A percentile compares a stretch with the other conserved stretches of the same genome.
phyloP scores from a whole-genome alignment of 805 yeast species.

The Wickerhamomyces chambardii region DNA sequence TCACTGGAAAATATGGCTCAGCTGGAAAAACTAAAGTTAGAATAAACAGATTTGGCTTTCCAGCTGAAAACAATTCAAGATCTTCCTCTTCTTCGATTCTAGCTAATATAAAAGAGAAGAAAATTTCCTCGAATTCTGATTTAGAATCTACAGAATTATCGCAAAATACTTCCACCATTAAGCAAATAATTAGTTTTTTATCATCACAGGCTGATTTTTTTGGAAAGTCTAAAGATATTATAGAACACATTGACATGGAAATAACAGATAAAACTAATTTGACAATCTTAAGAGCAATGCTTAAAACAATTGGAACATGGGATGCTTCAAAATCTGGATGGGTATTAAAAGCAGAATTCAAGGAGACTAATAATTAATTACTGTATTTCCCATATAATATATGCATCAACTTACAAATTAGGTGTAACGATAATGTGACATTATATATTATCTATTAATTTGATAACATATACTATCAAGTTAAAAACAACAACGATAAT shows the following conservation, averaged over 20 bases:
- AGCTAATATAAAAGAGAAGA: no score
- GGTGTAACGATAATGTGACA: no score
- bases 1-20: constrained; percentile 89
- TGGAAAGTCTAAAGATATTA: constrained; percentile 42
- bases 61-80: constrained; percentile 11
- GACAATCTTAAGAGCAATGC: constrained; percentile 54
- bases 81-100: constrained; percentile 37
- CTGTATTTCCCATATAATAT: no score
- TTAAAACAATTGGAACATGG: constrained; percentile 65
- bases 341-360: constrained; percentile 51
- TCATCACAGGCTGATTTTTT: no score
- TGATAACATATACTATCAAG: no score
- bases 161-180: no score
- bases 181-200: no score
- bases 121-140: no score
- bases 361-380: constrained; percentile 2
- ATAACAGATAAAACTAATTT: constrained; percentile 45
- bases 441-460: neutral
- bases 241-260: constrained; percentile 25
- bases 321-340: constrained; percentile 50
- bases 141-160: no score
- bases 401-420: no score
- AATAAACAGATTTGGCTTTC: neutral
- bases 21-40: constrained; percentile 54
- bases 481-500: no score